phyloP scores from a whole-genome alignment of 1,284 basidiomycete species.

The Malassezia equina region DNA sequence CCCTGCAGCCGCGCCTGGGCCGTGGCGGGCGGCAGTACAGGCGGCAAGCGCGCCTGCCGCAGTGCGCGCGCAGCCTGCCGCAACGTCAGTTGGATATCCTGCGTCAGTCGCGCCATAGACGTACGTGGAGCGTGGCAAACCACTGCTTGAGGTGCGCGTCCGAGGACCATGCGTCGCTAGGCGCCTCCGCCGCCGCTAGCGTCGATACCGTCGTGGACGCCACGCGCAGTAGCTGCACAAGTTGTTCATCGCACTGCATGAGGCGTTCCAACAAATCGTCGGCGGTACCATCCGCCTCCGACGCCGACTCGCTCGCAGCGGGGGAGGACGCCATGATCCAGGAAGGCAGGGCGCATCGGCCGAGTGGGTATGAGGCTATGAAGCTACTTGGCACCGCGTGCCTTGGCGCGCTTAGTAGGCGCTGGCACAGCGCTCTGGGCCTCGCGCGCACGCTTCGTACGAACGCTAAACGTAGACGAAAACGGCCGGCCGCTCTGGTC shows the following conservation, averaged over 20 bases:
- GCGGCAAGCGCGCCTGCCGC: constrained; percentile 15
- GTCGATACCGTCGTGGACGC: not conserved
- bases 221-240: constrained; percentile 6
- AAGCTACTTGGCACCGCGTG: not conserved
- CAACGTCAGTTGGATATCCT: constrained; percentile 17
- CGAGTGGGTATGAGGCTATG: not conserved
- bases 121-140: constrained; percentile 11
- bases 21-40: constrained; percentile 8
- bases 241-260: constrained; percentile 16
- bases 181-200: not conserved
- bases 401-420: not conserved
- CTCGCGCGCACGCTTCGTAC: not conserved
- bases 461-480: constrained; percentile 18
- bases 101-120: constrained; percentile 7
- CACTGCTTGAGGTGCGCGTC: constrained; percentile 8
- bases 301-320: not conserved
- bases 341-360: not conserved
- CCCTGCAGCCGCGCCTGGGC: constrained; percentile 13
- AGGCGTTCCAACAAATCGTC: constrained; percentile 14
- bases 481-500: constrained; percentile 23
- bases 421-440: not conserved
- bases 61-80: constrained; percentile 16
- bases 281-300: constrained; percentile 4
- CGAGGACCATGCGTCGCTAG: not conserved
- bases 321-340: not conserved